Percentiles rank a stretch among this genome's conserved stretches.
phyloP scores from a whole-genome alignment of 371 early-diverging fungal genomes.

The Apophysomyces sp. region DNA sequence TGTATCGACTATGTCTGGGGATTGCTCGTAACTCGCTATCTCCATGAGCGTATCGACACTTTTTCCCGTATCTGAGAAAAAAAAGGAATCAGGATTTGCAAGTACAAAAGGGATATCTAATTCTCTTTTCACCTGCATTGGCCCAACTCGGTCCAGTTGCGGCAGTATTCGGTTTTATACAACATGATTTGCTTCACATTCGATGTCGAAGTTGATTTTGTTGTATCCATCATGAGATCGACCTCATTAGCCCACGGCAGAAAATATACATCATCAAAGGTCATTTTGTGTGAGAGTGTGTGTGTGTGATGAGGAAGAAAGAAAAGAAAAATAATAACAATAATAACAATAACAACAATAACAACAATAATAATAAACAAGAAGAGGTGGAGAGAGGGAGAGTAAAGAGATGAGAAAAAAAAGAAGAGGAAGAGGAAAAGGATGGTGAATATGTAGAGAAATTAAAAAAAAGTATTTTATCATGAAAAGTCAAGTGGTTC shows the following conservation, averaged over 20 bases:
- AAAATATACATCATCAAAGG: neutral
- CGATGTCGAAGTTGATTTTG: neutral
- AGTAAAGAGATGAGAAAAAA: neutral
- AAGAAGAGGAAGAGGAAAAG: neutral
- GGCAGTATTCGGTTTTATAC: constrained; percentile 97
- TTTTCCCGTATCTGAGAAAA: constrained; percentile 68
- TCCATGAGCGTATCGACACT: constrained; percentile 95
- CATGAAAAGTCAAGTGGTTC: neutral
- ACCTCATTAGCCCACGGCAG: neutral
- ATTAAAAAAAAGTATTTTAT: neutral
- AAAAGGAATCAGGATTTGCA: neutral
- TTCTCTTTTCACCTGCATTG: constrained; percentile 66
- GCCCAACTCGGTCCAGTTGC: constrained; percentile 86
- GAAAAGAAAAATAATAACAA: neutral
- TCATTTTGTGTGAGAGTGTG: neutral
- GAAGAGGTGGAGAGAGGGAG: neutral
- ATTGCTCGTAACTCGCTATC: constrained; percentile 74
- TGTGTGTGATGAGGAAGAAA: neutral
- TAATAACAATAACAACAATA: neutral
- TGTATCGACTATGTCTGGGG: constrained; percentile 88
- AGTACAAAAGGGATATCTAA: neutral
- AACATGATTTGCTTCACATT: constrained; percentile 61
- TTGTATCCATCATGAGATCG: neutral
- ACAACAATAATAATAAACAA: neutral
- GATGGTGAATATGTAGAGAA: neutral